These are phyloP conservation scores for Phytophthora citrophthora DNA, from an alignment of 352 stramenopile species.

Conservation along the genomic window DNA sequence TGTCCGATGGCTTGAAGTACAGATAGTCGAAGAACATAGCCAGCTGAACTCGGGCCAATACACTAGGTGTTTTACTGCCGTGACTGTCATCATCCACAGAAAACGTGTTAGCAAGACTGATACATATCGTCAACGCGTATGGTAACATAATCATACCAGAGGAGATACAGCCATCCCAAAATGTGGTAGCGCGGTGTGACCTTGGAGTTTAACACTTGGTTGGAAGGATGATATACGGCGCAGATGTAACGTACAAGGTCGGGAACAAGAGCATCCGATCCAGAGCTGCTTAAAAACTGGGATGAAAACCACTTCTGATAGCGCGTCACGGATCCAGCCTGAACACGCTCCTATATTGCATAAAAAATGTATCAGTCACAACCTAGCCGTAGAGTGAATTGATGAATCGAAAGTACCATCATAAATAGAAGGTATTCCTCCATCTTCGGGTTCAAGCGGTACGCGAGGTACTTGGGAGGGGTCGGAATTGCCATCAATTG, in stretches of 20 bases:
- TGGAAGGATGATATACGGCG: constrained; percentile 84
- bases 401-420: constrained; percentile 54
- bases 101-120: constrained; percentile 6
- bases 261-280: constrained; percentile 76
- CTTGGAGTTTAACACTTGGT: constrained; percentile 83
- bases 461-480: constrained; percentile 78
- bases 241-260: constrained; percentile 88
- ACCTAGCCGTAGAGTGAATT: background rate
- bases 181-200: constrained; percentile 88
- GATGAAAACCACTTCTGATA: constrained; percentile 91
- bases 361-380: background rate
- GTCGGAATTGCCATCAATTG: constrained; percentile 79
- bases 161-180: constrained; percentile 84
- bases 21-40: constrained; percentile 91
- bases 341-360: constrained; percentile 66
- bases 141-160: constrained; percentile 53
- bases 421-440: constrained; percentile 88
- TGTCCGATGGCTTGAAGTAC: constrained; percentile 83
- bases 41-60: constrained; percentile 77
- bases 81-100: constrained; percentile 25
- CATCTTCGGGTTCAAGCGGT: constrained; percentile 86
- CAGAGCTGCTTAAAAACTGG: constrained; percentile 71
- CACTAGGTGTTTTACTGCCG: constrained; percentile 71
- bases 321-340: constrained; percentile 73
- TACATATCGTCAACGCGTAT: no score